Evolutionary conservation across 1,284 basidiomycete genomes (phyloP).

Genomic region (Fistulinella cinereoalba): DNA sequence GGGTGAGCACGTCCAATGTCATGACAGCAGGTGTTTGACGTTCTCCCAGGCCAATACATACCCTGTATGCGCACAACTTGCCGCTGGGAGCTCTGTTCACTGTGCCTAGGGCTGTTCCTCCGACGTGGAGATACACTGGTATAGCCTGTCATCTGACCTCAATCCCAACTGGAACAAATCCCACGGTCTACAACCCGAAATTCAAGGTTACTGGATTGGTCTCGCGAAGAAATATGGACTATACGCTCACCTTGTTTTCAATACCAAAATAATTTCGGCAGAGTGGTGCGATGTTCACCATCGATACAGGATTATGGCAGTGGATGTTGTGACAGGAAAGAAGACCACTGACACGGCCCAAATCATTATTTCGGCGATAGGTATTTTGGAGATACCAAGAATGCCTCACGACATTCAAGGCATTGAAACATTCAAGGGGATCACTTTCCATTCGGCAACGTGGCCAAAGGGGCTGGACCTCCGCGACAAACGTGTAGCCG

Average conservation of each 20-base stretch:
- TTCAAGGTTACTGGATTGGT: conserved; percentile 30
- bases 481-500: conserved; percentile 42
- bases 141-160: conserved; percentile 33
- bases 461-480: conserved; percentile 44
- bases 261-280: conserved; percentile 25
- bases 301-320: conserved; percentile 12
- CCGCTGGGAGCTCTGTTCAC: conserved; percentile 1
- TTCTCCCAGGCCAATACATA: conserved; percentile 27
- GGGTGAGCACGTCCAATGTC: conserved; percentile 14
- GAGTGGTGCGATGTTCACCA: conserved; percentile 22
- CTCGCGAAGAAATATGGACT: conserved; percentile 24
- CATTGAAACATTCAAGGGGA: conserved; percentile 41
- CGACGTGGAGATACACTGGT: conserved; percentile 34
- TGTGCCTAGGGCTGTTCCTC: conserved; percentile 24
- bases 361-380: conserved; percentile 20
- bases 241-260: conserved; percentile 23
- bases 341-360: conserved; percentile 12
- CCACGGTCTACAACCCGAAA: conserved; percentile 31
- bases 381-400: conserved; percentile 19
- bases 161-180: conserved; percentile 32
- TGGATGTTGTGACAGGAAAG: conserved; percentile 20
- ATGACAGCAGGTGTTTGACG: conserved; percentile 3
- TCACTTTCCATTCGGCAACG: conserved; percentile 45
- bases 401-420: conserved; percentile 38
- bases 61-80: conserved; percentile 12